Conservation (phyloP, 306 rosid species). For the Alnus rubra region DNA sequence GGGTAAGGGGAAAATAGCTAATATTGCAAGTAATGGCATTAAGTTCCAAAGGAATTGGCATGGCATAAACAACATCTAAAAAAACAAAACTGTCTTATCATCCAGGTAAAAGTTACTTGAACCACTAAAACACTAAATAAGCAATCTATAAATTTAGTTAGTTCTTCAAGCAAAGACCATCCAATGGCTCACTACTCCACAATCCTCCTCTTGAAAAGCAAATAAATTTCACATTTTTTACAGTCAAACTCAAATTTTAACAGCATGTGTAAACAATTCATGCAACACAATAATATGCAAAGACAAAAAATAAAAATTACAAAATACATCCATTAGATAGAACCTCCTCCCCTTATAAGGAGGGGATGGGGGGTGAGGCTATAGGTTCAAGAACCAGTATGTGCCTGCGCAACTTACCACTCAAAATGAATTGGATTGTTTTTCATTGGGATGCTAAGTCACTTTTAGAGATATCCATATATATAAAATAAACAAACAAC, state of each 20-base stretch:
- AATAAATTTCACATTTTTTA: background rate
- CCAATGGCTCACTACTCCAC: slow-evolving; percentile 1
- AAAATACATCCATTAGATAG: no score
- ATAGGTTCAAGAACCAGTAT: background rate
- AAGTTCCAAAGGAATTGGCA: no score
- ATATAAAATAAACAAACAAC: background rate
- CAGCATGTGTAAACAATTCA: background rate
- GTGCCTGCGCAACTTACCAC: background rate
- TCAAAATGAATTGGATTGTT: background rate
- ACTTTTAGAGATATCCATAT: background rate
- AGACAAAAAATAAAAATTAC: no score
- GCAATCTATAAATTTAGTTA: background rate
- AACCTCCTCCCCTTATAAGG: background rate
- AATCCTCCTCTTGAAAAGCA: background rate
- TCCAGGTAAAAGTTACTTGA: background rate
- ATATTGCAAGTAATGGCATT: no score
- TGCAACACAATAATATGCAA: background rate
- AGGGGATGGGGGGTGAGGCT: background rate
- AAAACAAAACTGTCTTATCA: background rate
- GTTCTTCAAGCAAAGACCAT: background rate
- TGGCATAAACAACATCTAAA: no score
- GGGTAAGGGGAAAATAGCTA: no score
- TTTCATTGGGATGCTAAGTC: background rate
- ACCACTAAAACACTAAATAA: no score
- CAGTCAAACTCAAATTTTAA: background rate